Base-by-base conservation (phyloP, 2,329 filamentous ascomycete genomes). In the Pyrenophora graminea region DNA sequence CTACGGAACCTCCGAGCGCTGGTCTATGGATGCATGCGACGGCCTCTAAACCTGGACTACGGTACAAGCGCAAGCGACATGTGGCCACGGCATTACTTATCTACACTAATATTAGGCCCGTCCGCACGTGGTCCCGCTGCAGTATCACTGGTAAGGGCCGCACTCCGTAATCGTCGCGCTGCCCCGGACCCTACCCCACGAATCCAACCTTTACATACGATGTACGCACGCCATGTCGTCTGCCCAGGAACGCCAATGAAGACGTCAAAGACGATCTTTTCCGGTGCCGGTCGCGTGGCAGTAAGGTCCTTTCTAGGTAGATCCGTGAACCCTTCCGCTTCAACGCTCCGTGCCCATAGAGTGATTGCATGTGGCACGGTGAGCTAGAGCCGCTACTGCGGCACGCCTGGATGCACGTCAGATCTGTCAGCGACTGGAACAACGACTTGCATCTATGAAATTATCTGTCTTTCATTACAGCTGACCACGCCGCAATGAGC, bases 251-350 rank as follows among this genome's bases (percentile, higher is more conserved):
- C 44, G 38, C 49, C 50, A 37, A 45, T 38, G 12, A 37, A 46
- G 38, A 45, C 52, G 45, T 27, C 53, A 31, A 5, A 46, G 40
- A 54, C 42, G 54, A 59, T 21, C 46, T 50, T 31, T 6, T 47
- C 55, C 59, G 56, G 53, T 48, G 45, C 50, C 30, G 7, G 55
- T 56, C 58, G 53, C 55, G 57, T 60, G 57, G 55, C 50, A 37
- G 15, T 36, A 37, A 36, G 39, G 45, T 44, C 17, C 18, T 21
- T 31, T 36, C 45, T 15, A 32, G 31, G 17, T 15, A 15, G 19
- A 5, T 21, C 19, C 40, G 25, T 34, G 17, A 27, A 33, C 17
- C 34, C 30, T 36, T 39, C 18, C 17, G 27, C 49, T 48, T 15
- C 33, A 39, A 32, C 48, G 15, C 32, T 27, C 27, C 32, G 21